Evolutionary conservation across 108 stramenopile species (phyloP), one percentile per base, ranked within the genome.

Genomic region (Asterionellopsis glacialis): DNA sequence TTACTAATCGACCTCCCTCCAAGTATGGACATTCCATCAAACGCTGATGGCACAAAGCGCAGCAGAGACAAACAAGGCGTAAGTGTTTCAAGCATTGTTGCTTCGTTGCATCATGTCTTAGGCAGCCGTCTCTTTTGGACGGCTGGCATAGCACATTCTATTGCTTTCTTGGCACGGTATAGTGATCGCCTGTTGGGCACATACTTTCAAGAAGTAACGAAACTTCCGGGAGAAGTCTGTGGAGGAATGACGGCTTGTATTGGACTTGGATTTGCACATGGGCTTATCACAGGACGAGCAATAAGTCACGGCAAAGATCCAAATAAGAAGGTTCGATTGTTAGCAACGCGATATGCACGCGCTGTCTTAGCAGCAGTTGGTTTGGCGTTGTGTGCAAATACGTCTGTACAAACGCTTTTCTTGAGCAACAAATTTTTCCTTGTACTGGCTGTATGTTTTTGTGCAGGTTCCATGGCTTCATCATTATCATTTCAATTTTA

Each of bases 151-250:
- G 74, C 67, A 24, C 79, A 81, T 59, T 55, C 67, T 7, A 45
- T 63, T 27, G 68, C 63, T 0, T 66, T 56, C 41, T 24, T 81
- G 1, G 67, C 62, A 13, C 21, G 72, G 45, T 38, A 23, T 7
- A 71, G 72, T 53, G 79, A 81, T 44, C 63, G 69, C 18, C 12
- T 81, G 0, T 44, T 81, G 53, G 75, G 71, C 11, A 59, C 79
- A 23, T 76, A 76, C 42, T 65, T 75, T 16, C 43, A 69, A n/a
- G 25, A 73, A 51, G 49, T 49, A 10, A 68, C 74, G 16, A 55
- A 45, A 6, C 52, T 81, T 47, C 57, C 75, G 14, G 28, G 68
- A 26, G 15, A 26, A 26, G 25, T 75, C 5, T 69, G 63, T 39
- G 79, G 64, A 12, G 69, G 67, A 14, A 52, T 81, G 9, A 81